A percentile compares a stretch with the other conserved stretches of the same genome.
phyloP scores from a whole-genome alignment of 768 basidiomycete species.

The Favolaschia claudopus region DNA sequence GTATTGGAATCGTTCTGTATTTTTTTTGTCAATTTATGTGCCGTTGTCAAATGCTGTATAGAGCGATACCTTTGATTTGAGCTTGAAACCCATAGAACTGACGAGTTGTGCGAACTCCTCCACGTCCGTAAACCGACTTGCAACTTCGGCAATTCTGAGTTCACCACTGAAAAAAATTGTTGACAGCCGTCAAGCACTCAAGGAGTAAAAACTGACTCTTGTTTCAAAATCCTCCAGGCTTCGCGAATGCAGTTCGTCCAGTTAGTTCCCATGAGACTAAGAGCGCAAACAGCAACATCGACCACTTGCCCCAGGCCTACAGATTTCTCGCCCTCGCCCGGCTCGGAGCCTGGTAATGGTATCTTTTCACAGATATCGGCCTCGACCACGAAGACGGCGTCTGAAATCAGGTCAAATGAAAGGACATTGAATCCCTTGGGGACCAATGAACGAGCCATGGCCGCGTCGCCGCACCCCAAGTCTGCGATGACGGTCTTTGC shows the following conservation, averaged over 20 bases:
- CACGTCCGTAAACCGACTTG: slow-evolving; percentile 78
- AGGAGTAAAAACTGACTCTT: slow-evolving; percentile 62
- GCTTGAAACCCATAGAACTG: slow-evolving; percentile 73
- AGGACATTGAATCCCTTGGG: slow-evolving; percentile 74
- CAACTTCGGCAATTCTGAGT: slow-evolving; percentile 88
- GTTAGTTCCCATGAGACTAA: slow-evolving; percentile 97
- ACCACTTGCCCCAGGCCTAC: slow-evolving; percentile 77
- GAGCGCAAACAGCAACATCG: slow-evolving; percentile 90
- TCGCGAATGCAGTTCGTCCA: slow-evolving; percentile 93
- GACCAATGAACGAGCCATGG: slow-evolving; percentile 77
- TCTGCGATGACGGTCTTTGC: slow-evolving; percentile 82
- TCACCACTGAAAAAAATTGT: slow-evolving; percentile 62
- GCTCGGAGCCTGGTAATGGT: slow-evolving; percentile 86
- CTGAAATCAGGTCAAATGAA: slow-evolving; percentile 84
- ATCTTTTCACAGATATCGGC: slow-evolving; percentile 87
- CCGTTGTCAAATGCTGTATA: not conserved
- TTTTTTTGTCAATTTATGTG: slow-evolving; percentile 2
- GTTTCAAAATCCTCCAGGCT: slow-evolving; percentile 85
- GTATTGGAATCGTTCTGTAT: slow-evolving; percentile 80
- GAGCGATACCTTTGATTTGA: slow-evolving; percentile 66
- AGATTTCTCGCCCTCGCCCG: slow-evolving; percentile 43
- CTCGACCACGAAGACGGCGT: slow-evolving; percentile 78
- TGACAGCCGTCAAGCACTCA: not conserved
- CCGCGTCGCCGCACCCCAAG: slow-evolving; percentile 95
- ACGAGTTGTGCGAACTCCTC: slow-evolving; percentile 74